phyloP scores from a whole-genome alignment of 228 moss, liverwort and hornwort species.

The Sphagnum fallax region DNA sequence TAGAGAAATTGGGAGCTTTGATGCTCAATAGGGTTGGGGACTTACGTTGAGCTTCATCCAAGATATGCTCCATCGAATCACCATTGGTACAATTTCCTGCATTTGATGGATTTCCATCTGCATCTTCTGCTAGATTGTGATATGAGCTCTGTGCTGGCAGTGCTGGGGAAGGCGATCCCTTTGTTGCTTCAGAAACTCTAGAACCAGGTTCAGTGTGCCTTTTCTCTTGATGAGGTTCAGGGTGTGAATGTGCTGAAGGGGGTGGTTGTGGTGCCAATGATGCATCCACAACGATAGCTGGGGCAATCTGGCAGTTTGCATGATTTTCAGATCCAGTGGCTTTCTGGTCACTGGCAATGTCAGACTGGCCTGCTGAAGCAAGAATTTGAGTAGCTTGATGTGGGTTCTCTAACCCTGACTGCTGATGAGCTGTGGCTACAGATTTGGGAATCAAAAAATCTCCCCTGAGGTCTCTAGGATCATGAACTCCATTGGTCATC shows the following conservation, averaged over 20 bases:
- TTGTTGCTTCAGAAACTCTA: slow-evolving; percentile 9
- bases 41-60: slow-evolving; percentile 36
- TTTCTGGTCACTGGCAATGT: slow-evolving; percentile 23
- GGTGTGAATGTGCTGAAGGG: too few species aligned
- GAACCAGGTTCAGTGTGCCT: slow-evolving; percentile 9
- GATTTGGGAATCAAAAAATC: slow-evolving; percentile 26
- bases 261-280: too few species aligned
- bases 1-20: too few species aligned
- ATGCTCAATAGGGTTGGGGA: not conserved
- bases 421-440: slow-evolving; percentile 13
- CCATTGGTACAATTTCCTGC: slow-evolving; percentile 19
- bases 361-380: slow-evolving; percentile 27
- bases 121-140: slow-evolving; percentile 13
- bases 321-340: slow-evolving; percentile 9
- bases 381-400: slow-evolving; percentile 16
- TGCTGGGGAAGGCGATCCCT: slow-evolving; percentile 18
- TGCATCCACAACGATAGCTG: too few species aligned
- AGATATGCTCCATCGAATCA: slow-evolving; percentile 5
- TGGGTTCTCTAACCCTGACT: slow-evolving; percentile 14
- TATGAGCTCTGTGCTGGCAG: slow-evolving; percentile 11
- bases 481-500: slow-evolving; percentile 9
- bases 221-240: not conserved
- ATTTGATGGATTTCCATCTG: slow-evolving; percentile 13
- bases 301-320: too few species aligned
- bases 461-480: slow-evolving; percentile 30